These are phyloP conservation scores for Botrytis squamosa DNA, from an alignment of 2,329 filamentous ascomycete species.

Conservation along the genomic window DNA sequence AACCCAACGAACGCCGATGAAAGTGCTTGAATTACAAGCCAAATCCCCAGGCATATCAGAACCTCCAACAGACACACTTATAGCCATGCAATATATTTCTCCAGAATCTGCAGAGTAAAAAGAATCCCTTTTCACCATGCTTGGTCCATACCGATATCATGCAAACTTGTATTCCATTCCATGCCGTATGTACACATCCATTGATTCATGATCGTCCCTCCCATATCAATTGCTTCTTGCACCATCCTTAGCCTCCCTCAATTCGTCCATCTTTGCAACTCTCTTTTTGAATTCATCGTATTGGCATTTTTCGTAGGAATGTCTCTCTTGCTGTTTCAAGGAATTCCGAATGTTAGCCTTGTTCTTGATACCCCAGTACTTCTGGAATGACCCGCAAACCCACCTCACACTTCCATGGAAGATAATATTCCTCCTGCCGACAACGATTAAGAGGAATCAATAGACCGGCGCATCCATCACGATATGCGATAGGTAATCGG, in stretches of 20 bases:
- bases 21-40: background rate
- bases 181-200: constrained; percentile 29
- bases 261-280: constrained; percentile 97
- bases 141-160: constrained; percentile 1
- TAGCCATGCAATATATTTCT: background rate
- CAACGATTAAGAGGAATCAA: constrained; percentile 95
- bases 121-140: background rate
- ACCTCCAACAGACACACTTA: background rate
- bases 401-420: constrained; percentile 98
- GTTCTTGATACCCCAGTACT: background rate
- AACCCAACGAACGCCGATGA: background rate
- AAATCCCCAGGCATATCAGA: background rate
- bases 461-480: constrained; percentile 92
- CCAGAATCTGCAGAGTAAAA: background rate
- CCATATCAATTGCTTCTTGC: constrained; percentile 73
- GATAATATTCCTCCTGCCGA: constrained; percentile 85
- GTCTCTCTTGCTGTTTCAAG: constrained; percentile 76
- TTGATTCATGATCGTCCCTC: background rate
- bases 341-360: constrained; percentile 25
- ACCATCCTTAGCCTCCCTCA: constrained; percentile 80
- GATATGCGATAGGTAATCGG: constrained; percentile 82
- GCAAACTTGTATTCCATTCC: constrained; percentile 25
- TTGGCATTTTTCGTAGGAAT: constrained; percentile 98
- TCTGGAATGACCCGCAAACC: constrained; percentile 37
- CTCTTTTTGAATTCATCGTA: constrained; percentile 99